These are phyloP conservation scores for Draba incana DNA, from an alignment of 345 rosid species.

Conservation along the genomic window DNA sequence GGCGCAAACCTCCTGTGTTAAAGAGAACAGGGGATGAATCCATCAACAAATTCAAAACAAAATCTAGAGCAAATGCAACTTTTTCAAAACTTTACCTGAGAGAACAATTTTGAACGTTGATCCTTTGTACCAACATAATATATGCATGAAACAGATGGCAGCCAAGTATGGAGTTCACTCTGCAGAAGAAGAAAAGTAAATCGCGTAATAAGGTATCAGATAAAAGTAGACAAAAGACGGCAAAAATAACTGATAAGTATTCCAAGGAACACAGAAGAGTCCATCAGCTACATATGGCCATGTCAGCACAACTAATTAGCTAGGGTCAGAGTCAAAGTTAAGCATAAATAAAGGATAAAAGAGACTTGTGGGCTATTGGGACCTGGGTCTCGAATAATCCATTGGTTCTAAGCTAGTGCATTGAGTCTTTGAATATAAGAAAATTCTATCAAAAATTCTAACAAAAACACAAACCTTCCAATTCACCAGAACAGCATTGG, in stretches of 20 bases:
- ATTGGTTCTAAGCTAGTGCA: constrained; percentile 26
- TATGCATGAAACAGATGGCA: constrained; percentile 96
- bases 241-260: constrained; percentile 11
- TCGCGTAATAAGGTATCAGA: constrained; percentile 8
- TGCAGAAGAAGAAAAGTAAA: constrained; percentile 42
- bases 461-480: constrained; percentile 84
- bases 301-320: constrained; percentile 21
- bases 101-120: constrained; percentile 88
- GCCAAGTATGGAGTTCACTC: constrained; percentile 98
- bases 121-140: constrained; percentile 95
- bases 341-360: constrained; percentile 13
- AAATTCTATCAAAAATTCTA: not conserved
- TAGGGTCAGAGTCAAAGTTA: constrained; percentile 8
- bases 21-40: constrained; percentile 31
- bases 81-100: constrained; percentile 67
- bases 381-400: not conserved
- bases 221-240: constrained; percentile 17
- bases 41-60: constrained; percentile 33
- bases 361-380: constrained; percentile 10
- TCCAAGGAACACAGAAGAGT: constrained; percentile 20
- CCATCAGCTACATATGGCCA: constrained; percentile 26
- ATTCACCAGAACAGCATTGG: constrained; percentile 96
- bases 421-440: not conserved
- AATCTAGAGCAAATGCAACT: constrained; percentile 16
- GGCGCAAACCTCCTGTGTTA: constrained; percentile 85